Conservation (phyloP, 441 rosid species). For the Pelargonium citronellum region DNA sequence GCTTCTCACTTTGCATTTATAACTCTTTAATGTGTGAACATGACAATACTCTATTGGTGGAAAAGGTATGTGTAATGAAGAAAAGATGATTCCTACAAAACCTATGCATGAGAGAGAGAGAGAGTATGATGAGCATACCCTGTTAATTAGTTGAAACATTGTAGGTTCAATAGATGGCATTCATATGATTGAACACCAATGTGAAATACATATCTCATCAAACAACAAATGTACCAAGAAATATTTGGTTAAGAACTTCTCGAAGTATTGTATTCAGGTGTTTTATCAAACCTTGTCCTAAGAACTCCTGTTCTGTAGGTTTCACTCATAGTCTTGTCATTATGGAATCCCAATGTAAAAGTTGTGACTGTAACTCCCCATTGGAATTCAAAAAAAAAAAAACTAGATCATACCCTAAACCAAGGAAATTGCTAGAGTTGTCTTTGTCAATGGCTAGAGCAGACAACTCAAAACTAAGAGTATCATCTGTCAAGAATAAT, state of each 20-base stretch:
- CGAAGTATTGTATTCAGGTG: not conserved
- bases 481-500: no score
- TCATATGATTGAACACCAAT: not conserved
- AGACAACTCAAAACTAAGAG: no score
- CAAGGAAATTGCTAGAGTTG: no score
- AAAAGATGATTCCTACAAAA: not conserved
- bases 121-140: not conserved
- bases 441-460: no score
- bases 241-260: not conserved
- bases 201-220: not conserved
- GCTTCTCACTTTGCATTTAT: not conserved
- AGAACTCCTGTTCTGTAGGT: not conserved
- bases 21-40: not conserved
- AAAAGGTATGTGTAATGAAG: not conserved
- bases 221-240: not conserved
- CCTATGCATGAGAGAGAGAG: not conserved
- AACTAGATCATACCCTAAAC: no score
- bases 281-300: not conserved
- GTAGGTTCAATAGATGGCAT: not conserved
- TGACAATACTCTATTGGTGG: not conserved
- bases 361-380: no score
- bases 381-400: no score
- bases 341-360: no score
- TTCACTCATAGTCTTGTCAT: no score
- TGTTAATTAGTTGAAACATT: not conserved